These are phyloP conservation scores for Lepidium africanum DNA, from an alignment of 345 rosid species.

Conservation along the genomic window DNA sequence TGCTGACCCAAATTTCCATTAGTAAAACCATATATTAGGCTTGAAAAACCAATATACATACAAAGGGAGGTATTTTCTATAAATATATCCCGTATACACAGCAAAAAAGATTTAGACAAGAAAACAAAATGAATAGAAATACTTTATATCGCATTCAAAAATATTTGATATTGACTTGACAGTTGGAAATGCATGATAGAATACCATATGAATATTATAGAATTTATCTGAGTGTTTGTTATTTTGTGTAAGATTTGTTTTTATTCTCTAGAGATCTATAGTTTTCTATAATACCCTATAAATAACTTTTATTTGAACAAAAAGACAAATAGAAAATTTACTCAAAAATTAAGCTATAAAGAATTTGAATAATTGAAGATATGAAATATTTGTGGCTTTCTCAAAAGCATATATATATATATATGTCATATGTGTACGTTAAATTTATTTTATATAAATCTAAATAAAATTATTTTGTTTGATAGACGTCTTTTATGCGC, in stretches of 20 bases:
- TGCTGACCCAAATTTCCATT: too few species aligned
- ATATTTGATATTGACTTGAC: neutral
- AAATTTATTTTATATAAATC: neutral
- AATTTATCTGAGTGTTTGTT: neutral
- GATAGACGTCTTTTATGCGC: neutral
- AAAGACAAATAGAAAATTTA: neutral
- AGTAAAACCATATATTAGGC: too few species aligned
- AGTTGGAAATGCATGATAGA: neutral
- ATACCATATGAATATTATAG: neutral
- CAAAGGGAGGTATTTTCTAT: too few species aligned
- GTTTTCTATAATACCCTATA: neutral
- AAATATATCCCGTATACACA: too few species aligned
- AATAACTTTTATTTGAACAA: neutral
- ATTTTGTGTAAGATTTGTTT: neutral
- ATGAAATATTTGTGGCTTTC: neutral
- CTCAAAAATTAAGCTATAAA: neutral
- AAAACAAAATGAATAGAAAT: too few species aligned
- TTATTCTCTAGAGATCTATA: neutral
- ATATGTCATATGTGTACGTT: neutral
- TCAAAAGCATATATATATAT: neutral
- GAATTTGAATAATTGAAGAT: neutral
- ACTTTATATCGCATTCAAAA: too few species aligned
- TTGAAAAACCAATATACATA: too few species aligned
- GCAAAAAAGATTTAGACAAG: too few species aligned
- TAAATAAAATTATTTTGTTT: too few species aligned